Conservation (phyloP, 768 basidiomycete genomes). For the Pluteus cervinus region DNA sequence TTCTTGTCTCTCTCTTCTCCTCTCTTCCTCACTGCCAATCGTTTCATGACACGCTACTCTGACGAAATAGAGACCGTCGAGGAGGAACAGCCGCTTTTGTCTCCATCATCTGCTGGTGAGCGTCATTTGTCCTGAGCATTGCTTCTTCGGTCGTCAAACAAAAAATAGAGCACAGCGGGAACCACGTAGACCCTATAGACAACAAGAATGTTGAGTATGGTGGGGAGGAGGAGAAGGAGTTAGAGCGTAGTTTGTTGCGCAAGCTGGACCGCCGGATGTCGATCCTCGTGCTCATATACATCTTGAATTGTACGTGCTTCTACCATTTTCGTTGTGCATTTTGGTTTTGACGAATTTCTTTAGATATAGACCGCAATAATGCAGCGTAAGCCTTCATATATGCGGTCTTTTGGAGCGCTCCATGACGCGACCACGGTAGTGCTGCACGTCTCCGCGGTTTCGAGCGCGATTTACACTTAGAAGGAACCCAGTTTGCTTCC, state of each 20-base stretch:
- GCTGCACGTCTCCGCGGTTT: slow-evolving; percentile 65
- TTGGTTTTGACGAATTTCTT: slow-evolving; percentile 13
- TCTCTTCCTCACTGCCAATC: no score
- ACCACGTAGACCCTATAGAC: no score
- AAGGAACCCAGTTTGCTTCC: slow-evolving; percentile 56
- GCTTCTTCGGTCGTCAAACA: no score
- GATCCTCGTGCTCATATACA: slow-evolving; percentile 41
- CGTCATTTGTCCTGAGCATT: not conserved
- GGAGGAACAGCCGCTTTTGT: slow-evolving; percentile 9
- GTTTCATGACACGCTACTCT: no score
- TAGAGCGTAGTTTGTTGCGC: slow-evolving; percentile 33
- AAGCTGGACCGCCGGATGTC: slow-evolving; percentile 49
- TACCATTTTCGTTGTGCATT: not conserved
- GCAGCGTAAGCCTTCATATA: slow-evolving; percentile 36
- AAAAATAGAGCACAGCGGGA: no score
- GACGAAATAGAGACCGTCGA: no score
- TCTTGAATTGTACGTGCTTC: slow-evolving; percentile 32
- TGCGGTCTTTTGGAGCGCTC: not conserved
- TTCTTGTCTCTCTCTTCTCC: no score
- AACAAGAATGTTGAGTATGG: no score
- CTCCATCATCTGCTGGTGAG: slow-evolving; percentile 6
- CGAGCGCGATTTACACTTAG: slow-evolving; percentile 51
- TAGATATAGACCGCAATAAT: slow-evolving; percentile 69
- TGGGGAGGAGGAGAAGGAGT: slow-evolving; percentile 13
- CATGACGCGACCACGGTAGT: slow-evolving; percentile 20